Conservation (phyloP, 495 filamentous ascomycete species). For the Xylona heveae region DNA sequence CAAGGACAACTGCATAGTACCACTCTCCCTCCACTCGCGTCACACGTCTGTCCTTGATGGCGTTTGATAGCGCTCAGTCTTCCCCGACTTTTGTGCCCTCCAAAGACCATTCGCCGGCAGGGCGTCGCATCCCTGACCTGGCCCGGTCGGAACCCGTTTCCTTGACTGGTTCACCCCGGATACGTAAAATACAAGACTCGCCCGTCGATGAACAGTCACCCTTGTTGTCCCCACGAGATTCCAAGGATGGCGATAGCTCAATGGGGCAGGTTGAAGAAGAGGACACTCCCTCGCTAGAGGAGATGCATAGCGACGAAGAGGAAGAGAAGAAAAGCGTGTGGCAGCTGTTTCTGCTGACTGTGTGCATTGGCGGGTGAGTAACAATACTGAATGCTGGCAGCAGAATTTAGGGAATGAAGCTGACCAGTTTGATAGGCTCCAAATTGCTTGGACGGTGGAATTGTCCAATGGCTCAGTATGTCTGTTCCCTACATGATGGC, state of each 20-base stretch:
- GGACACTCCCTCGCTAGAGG: conserved; percentile 13
- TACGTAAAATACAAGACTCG: too few relatives aligned
- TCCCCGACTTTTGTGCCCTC: too few relatives aligned
- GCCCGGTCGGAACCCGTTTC: too few relatives aligned
- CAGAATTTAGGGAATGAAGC: neutral
- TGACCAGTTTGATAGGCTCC: conserved; percentile 29
- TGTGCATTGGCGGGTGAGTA: conserved; percentile 54
- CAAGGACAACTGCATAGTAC: too few relatives aligned
- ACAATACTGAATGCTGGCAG: neutral
- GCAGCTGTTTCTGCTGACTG: conserved; percentile 67
- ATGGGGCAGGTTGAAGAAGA: conserved; percentile 4
- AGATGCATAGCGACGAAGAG: conserved; percentile 19
- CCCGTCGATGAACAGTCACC: conserved; percentile 40
- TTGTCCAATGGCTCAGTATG: conserved; percentile 62
- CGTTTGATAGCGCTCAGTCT: too few relatives aligned
- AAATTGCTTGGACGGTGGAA: conserved; percentile 90
- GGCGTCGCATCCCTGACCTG: too few relatives aligned
- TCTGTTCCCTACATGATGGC: neutral
- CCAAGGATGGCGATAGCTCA: conserved; percentile 15
- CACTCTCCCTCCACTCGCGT: too few relatives aligned
- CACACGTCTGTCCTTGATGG: too few relatives aligned
- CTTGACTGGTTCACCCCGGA: too few relatives aligned
- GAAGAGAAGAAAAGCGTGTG: conserved; percentile 51
- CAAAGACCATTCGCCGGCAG: too few relatives aligned
- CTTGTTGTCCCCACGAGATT: conserved; percentile 22